Evolutionary conservation across 352 stramenopile species (phyloP), one percentile per base, ranked within the genome.

Genomic region (Globisporangium paddicum): DNA sequence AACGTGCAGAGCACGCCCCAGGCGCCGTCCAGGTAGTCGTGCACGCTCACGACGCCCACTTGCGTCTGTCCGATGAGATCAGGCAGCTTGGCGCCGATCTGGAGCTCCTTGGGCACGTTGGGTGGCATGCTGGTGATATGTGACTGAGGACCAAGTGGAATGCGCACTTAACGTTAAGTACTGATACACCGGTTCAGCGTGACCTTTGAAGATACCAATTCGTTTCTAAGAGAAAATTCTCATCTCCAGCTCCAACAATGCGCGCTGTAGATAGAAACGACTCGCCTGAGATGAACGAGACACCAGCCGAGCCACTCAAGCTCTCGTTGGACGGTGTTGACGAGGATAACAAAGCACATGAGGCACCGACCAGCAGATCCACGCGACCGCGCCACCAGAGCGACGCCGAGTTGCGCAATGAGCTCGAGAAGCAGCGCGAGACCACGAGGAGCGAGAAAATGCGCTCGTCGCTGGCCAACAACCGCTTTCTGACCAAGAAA

Each of bases 1-100:
- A 92, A 92, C 21, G 78, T 86, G 51, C 72, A 76, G 46, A 93
- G 61, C 40, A 89, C 63, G 25, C 77, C 80, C 81, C 84, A 93
- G 25, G 71, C 65, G 25, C 79, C 84, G 19, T 85, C 68, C 34
- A 93, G 72, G 61, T 87, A 87, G 65, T 93, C 84, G 10, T 90
- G 80, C 19, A 81, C 71, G 32, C 79, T 76, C 38, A 93, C 67
- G 49, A 89, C 62, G 35, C 84, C 84, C 25, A 90, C 65, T 45
- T 93, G 84, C 6, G 79, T 88, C 60, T 86, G 66, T 0, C 77
- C 78, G 35, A 89, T 79, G 34, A 93, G 57, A 64, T 90, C 79
- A 1, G 82, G 82, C 41, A 93, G 82, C 61, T 88, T 85, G 54
- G 64, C 71, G 53, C 82, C 82, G 38, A 92, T 64, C 66, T 87